These are phyloP conservation scores for Chaetomium globosum DNA, from an alignment of 2,329 filamentous ascomycete genomes.

Conservation along the genomic window DNA sequence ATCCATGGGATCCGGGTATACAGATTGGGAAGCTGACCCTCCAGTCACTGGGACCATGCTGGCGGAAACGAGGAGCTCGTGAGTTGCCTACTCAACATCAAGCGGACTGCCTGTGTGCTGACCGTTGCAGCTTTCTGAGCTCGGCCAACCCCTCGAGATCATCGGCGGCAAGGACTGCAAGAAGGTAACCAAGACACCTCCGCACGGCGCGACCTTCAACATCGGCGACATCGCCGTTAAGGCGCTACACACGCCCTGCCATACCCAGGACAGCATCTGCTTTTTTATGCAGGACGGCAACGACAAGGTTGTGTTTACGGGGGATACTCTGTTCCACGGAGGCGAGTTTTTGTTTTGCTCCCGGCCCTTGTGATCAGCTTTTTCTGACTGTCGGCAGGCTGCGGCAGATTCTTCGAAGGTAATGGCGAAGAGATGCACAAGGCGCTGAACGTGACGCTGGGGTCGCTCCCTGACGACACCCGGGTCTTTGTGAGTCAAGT, in stretches of 20 bases:
- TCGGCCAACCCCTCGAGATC: slow-evolving; percentile 69
- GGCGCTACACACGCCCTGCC: slow-evolving; percentile 92
- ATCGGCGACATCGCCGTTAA: slow-evolving; percentile 82
- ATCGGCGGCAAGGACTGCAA: slow-evolving; percentile 88
- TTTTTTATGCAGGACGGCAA: slow-evolving; percentile 83
- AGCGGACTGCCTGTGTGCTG: slow-evolving; percentile 35
- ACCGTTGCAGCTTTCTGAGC: slow-evolving; percentile 39
- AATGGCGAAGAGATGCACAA: slow-evolving; percentile 87
- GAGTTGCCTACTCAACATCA: slow-evolving; percentile 37
- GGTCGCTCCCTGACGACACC: slow-evolving; percentile 81
- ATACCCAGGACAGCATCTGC: slow-evolving; percentile 98
- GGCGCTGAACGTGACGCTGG: slow-evolving; percentile 84
- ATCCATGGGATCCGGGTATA: not conserved
- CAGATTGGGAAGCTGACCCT: not conserved
- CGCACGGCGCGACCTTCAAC: slow-evolving; percentile 74
- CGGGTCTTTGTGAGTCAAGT: slow-evolving; percentile 74
- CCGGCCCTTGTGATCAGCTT: no score
- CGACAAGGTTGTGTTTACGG: slow-evolving; percentile 82
- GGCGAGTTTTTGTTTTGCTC: slow-evolving; percentile 52
- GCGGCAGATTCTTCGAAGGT: slow-evolving; percentile 95
- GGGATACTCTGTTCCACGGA: slow-evolving; percentile 93
- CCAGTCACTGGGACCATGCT: slow-evolving; percentile 88
- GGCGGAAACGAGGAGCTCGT: slow-evolving; percentile 87
- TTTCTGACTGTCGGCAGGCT: slow-evolving; percentile 58
- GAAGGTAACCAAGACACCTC: slow-evolving; percentile 74